Evolutionary conservation across 2,329 filamentous ascomycete species (phyloP), one percentile per base, ranked within the genome.

Genomic region (Ceratocystis cacaofunesta): DNA sequence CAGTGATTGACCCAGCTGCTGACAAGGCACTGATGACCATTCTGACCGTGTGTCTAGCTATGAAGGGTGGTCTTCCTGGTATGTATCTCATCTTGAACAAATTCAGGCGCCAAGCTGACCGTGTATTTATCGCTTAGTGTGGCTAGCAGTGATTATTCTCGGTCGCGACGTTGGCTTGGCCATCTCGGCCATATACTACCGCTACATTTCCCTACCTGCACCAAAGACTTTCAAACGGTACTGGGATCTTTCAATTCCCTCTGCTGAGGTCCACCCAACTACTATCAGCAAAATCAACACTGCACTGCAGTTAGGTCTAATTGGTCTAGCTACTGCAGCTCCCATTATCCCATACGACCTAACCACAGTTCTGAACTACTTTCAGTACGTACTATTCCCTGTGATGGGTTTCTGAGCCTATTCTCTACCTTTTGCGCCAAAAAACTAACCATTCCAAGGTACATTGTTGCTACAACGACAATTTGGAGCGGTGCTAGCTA

Each of bases 1-100:
- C 90, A 65, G 85, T 99, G 36, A 90, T 99, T 68, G 92, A 96
- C 72, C 94, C 94, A 5, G 94, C 96, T 88, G 94, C 94, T 2
- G 94, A 99, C 76, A 99, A 99, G 78, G 83, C 85, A 7, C 82
- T 99, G 69, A 97, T 99, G 94, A 96, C 92, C 0, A 85, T 96
- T 66, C 76, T 95, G 71, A 95, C 92, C 0, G 86, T 92, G 12
- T 91, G 89, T 69, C 77, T 97, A 57, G 91, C 92, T 3, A 80
- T 88, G 68, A 91, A 96, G 71, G 91, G 90, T 2, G 82, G 85
- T 15, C 79, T 99, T 62, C 91, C 92, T 67, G 78, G 88, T 91
- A 78, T 70, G 84, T 77, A 41, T 58, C 19, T 10, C 10, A 5
- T 7, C 48, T 5, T 3, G 15, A 17, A 15, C 48, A 52, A 52